phyloP scores from a whole-genome alignment of 108 stramenopile species.

The Skeletonema potamos region DNA sequence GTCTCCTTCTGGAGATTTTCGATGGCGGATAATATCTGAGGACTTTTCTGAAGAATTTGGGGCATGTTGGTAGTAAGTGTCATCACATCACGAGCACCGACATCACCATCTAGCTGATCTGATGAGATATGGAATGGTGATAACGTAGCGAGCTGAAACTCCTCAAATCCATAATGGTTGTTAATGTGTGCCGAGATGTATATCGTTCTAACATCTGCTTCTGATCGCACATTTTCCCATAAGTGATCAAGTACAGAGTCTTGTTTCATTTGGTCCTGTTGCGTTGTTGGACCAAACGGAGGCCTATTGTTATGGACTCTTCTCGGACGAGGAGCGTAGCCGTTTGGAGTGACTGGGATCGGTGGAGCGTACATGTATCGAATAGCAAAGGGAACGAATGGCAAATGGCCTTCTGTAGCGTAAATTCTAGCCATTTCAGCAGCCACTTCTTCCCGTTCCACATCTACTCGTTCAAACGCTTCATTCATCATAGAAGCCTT shows the following conservation, averaged over 20 bases:
- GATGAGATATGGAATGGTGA: constrained; percentile 41
- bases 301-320: neutral
- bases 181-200: constrained; percentile 64
- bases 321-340: constrained; percentile 12
- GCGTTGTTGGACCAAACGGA: constrained; percentile 12
- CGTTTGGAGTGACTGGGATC: constrained; percentile 28
- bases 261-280: neutral
- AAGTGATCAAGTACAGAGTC: constrained; percentile 35
- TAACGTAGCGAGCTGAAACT: constrained; percentile 47
- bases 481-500: constrained; percentile 48
- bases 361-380: constrained; percentile 63
- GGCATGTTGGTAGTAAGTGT: constrained; percentile 48
- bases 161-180: constrained; percentile 45
- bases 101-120: neutral
- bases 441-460: constrained; percentile 58
- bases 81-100: neutral
- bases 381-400: constrained; percentile 62
- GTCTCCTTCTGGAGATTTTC: constrained; percentile 40
- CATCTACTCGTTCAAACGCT: constrained; percentile 55
- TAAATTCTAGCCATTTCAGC: constrained; percentile 44
- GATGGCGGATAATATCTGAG: constrained; percentile 19
- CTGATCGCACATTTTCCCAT: constrained; percentile 39
- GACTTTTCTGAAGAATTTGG: constrained; percentile 34
- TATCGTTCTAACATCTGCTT: constrained; percentile 54
- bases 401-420: constrained; percentile 53